Conservation (phyloP, 208 protist species). For the Plasmodiophora brassicae region DNA sequence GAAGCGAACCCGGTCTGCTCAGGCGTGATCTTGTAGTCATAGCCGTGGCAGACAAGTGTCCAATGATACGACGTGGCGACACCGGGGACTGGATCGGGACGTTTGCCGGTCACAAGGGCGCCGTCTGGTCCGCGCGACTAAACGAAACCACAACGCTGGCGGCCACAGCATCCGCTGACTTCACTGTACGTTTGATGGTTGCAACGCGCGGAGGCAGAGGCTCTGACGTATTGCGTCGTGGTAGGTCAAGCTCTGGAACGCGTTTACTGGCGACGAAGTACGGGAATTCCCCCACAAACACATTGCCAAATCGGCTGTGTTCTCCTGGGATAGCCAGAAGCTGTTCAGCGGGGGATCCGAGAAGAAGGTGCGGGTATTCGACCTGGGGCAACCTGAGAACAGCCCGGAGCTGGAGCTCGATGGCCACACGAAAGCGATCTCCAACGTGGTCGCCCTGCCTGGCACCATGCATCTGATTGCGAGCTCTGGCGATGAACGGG, state of each 20-base stretch:
- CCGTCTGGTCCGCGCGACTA: conserved; percentile 81
- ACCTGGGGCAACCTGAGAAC: conserved; percentile 51
- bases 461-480: neutral
- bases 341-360: conserved; percentile 80
- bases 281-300: conserved; percentile 80
- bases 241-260: conserved; percentile 77
- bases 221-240: neutral
- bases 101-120: conserved; percentile 87
- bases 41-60: conserved; percentile 66
- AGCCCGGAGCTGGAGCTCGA: neutral
- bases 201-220: neutral
- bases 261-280: conserved; percentile 75
- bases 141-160: conserved; percentile 72
- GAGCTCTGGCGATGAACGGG: conserved; percentile 23
- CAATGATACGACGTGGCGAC: conserved; percentile 84
- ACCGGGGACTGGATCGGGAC: conserved; percentile 89
- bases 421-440: neutral
- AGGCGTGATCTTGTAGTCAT: neutral
- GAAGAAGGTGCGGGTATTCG: conserved; percentile 79
- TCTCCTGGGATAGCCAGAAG: conserved; percentile 60
- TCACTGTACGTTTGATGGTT: conserved; percentile 59
- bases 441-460: neutral
- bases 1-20: neutral
- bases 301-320: conserved; percentile 79
- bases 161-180: conserved; percentile 83